These are phyloP conservation scores for Suillus bovinus DNA, from an alignment of 768 basidiomycete species.

Conservation along the genomic window DNA sequence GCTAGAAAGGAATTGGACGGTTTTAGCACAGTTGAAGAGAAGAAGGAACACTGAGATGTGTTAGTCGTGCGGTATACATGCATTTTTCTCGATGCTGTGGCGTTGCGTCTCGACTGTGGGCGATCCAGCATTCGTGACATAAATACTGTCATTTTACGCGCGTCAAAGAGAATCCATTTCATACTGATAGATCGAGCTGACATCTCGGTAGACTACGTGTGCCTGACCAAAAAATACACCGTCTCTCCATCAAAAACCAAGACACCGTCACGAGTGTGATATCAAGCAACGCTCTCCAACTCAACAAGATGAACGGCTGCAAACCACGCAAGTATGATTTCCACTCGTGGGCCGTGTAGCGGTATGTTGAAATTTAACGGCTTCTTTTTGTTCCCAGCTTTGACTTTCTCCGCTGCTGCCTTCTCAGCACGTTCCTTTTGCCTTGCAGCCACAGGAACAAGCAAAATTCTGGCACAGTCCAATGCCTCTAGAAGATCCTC, in stretches of 20 bases:
- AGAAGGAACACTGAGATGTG: conserved; percentile 24
- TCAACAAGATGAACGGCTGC: conserved; percentile 79
- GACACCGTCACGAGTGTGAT: background rate
- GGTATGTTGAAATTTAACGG: conserved; percentile 75
- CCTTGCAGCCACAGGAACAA: conserved; percentile 67
- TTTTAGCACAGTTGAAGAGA: conserved; percentile 1
- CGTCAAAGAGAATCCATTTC: conserved; percentile 4
- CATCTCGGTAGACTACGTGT: conserved; percentile 9
- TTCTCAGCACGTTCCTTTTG: conserved; percentile 61
- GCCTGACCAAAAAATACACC: conserved; percentile 8
- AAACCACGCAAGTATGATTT: conserved; percentile 83
- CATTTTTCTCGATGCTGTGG: conserved; percentile 20
- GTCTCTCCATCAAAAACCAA: conserved; percentile 8
- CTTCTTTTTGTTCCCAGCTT: conserved; percentile 52
- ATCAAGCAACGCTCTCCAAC: conserved; percentile 47
- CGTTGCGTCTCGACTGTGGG: conserved; percentile 3
- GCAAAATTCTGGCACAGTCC: conserved; percentile 69
- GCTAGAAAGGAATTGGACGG: conserved; percentile 26
- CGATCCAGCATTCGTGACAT: conserved; percentile 5
- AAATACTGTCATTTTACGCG: conserved; percentile 5
- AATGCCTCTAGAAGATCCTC: conserved; percentile 55
- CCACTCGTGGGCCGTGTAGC: conserved; percentile 83
- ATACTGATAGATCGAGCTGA: background rate
- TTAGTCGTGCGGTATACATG: conserved; percentile 24
- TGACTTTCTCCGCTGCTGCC: conserved; percentile 48